Conservation (phyloP, 306 rosid species). For the Citrullus colocynthis region DNA sequence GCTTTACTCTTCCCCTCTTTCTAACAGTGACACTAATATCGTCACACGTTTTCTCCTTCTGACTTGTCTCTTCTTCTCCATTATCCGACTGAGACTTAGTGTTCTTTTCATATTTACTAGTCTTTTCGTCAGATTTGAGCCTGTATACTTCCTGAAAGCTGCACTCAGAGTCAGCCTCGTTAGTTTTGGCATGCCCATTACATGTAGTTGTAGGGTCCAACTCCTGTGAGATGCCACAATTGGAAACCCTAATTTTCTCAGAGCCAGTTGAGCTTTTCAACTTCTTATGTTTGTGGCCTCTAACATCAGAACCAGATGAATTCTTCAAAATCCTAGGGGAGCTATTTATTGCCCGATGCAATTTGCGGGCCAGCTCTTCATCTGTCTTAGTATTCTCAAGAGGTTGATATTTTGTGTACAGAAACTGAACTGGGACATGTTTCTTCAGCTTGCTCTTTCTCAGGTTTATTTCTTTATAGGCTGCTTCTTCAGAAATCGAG, state of each 20-base stretch:
- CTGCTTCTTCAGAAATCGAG: slow-evolving; percentile 55
- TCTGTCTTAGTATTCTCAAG: slow-evolving; percentile 63
- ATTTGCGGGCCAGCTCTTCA: slow-evolving; percentile 78
- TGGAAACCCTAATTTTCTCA: slow-evolving; percentile 37
- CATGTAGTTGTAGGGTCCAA: slow-evolving; percentile 32
- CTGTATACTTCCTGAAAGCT: slow-evolving; percentile 39
- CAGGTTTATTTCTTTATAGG: slow-evolving; percentile 39
- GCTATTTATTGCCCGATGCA: slow-evolving; percentile 86
- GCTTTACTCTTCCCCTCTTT: slow-evolving; percentile 87
- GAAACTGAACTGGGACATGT: slow-evolving; percentile 84
- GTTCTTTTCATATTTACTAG: slow-evolving; percentile 31
- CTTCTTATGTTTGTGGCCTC: slow-evolving; percentile 53
- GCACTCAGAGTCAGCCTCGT: slow-evolving; percentile 39
- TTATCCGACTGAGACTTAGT: slow-evolving; percentile 30
- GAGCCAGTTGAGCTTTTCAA: slow-evolving; percentile 44
- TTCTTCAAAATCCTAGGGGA: slow-evolving; percentile 74
- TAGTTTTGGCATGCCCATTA: slow-evolving; percentile 36
- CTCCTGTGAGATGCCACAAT: slow-evolving; percentile 28
- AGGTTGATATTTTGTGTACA: slow-evolving; percentile 81
- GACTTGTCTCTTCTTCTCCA: slow-evolving; percentile 64
- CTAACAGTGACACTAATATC: slow-evolving; percentile 41
- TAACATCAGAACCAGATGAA: slow-evolving; percentile 51
- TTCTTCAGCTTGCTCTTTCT: slow-evolving; percentile 76
- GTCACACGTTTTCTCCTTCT: slow-evolving; percentile 38
- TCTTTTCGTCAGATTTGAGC: slow-evolving; percentile 43